These are phyloP conservation scores for Ormosia semicastrata DNA, from an alignment of 306 rosid genomes.

Conservation along the genomic window DNA sequence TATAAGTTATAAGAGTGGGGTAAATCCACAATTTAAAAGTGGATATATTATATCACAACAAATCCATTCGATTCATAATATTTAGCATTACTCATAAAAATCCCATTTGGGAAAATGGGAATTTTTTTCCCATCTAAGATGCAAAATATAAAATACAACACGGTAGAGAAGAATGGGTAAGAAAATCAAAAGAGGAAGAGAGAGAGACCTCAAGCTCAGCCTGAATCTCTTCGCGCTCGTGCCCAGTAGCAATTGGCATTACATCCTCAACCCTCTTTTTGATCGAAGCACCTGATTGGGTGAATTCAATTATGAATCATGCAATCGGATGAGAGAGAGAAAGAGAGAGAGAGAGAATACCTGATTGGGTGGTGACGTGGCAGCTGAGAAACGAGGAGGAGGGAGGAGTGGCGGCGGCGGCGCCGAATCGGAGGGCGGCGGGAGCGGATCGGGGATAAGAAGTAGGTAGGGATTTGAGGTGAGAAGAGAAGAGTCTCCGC, in stretches of 20 bases:
- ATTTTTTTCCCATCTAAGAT: not conserved
- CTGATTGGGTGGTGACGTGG: slow-evolving; percentile 30
- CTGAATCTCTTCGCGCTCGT: slow-evolving; percentile 93
- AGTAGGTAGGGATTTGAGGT: slow-evolving; percentile 62
- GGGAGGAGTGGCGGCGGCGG: not conserved
- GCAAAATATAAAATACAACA: not conserved
- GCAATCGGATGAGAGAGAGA: not conserved
- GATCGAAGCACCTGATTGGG: slow-evolving; percentile 23
- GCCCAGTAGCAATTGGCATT: slow-evolving; percentile 91
- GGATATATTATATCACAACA: not conserved
- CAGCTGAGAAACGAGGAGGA: not conserved
- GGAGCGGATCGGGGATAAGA: slow-evolving; percentile 43
- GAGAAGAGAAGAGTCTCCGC: slow-evolving; percentile 75
- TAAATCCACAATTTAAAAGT: not conserved
- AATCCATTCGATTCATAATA: not conserved
- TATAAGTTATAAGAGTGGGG: not conserved
- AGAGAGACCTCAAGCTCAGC: slow-evolving; percentile 64
- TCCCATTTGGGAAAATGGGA: not conserved
- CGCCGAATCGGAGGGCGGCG: not conserved
- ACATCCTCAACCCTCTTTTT: slow-evolving; percentile 82
- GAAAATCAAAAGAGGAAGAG: not conserved
- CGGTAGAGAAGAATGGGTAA: not conserved
- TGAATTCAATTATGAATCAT: not conserved
- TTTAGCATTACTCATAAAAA: not conserved
- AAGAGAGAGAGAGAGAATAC: not conserved